Conservation (phyloP, 257 asterid genomes). For the Linderniella brevidens region DNA sequence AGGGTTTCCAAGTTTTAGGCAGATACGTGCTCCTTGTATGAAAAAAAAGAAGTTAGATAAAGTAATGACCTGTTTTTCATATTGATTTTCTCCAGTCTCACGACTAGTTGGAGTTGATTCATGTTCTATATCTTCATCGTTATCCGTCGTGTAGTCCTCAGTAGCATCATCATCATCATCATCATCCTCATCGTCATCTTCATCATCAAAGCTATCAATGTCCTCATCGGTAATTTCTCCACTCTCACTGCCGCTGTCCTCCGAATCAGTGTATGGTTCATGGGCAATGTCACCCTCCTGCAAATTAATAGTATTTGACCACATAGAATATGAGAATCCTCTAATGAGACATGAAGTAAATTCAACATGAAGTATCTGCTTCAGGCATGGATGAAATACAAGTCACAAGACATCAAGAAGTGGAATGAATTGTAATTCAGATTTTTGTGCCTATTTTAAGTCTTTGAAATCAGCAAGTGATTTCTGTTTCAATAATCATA, state of each 20-base stretch:
- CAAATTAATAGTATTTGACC: not conserved
- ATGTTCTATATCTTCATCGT: slow-evolving; percentile 39
- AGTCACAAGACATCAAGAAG: too few relatives aligned
- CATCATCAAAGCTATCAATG: slow-evolving; percentile 16
- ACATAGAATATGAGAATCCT: too few relatives aligned
- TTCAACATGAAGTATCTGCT: too few relatives aligned
- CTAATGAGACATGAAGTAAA: too few relatives aligned
- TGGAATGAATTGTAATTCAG: too few relatives aligned
- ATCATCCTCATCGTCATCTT: not conserved
- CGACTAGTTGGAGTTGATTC: slow-evolving; percentile 28
- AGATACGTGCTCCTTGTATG: too few relatives aligned
- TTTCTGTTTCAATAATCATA: slow-evolving; percentile 15
- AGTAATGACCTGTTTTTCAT: slow-evolving; percentile 27
- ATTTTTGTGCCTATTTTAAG: too few relatives aligned
- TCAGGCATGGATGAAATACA: too few relatives aligned
- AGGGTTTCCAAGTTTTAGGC: too few relatives aligned
- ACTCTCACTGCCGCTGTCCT: slow-evolving; percentile 71
- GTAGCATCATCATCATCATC: not conserved
- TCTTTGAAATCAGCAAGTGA: too few relatives aligned
- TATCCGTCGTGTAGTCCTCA: not conserved
- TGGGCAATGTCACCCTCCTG: slow-evolving; percentile 66
- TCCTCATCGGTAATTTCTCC: slow-evolving; percentile 72
- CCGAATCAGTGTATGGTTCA: slow-evolving; percentile 83
- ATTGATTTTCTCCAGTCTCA: slow-evolving; percentile 29
- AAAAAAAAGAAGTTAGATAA: slow-evolving; percentile 11